Percentiles rank a stretch among this genome's conserved stretches.
These are phyloP conservation scores for Aschersonia sp. DNA, from an alignment of 2,329 filamentous ascomycete genomes.

Conservation along the genomic window DNA sequence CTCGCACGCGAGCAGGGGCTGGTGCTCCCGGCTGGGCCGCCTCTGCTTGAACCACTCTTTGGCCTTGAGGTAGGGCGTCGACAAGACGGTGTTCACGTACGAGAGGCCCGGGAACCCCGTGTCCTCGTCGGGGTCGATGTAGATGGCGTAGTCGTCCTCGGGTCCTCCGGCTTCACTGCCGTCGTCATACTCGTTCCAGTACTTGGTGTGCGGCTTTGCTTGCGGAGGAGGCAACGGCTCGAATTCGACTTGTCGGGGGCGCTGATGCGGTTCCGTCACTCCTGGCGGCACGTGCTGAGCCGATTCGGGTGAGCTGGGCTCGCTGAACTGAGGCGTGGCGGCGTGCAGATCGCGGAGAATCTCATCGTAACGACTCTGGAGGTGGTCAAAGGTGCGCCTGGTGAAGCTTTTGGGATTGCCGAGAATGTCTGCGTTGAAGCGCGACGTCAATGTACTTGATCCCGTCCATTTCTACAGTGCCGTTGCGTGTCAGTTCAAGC, in stretches of 20 bases:
- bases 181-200: conserved; percentile 83
- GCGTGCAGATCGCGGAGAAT: conserved; percentile 31
- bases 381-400: conserved; percentile 43
- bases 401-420: conserved; percentile 58
- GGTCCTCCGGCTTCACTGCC: conserved; percentile 52
- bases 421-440: conserved; percentile 54
- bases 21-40: conserved; percentile 9
- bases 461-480: conserved; percentile 60
- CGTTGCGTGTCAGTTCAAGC: conserved; percentile 8
- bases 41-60: conserved; percentile 31
- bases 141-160: conserved; percentile 55
- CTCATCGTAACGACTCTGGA: conserved; percentile 35
- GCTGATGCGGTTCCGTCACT: background rate
- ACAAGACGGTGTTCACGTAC: conserved; percentile 38
- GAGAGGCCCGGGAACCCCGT: conserved; percentile 47
- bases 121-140: conserved; percentile 54
- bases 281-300: conserved; percentile 9
- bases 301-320: conserved; percentile 23
- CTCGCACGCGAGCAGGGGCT: conserved; percentile 7
- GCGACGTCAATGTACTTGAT: conserved; percentile 46
- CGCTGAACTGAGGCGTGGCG: conserved; percentile 24
- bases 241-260: conserved; percentile 12
- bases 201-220: conserved; percentile 25
- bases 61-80: conserved; percentile 33
- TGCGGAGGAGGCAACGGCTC: conserved; percentile 16